Evolutionary conservation across 164 flowering plant genomes (phyloP), one percentile per base, ranked within the genome.

Genomic region (Cinnamomum chago): DNA sequence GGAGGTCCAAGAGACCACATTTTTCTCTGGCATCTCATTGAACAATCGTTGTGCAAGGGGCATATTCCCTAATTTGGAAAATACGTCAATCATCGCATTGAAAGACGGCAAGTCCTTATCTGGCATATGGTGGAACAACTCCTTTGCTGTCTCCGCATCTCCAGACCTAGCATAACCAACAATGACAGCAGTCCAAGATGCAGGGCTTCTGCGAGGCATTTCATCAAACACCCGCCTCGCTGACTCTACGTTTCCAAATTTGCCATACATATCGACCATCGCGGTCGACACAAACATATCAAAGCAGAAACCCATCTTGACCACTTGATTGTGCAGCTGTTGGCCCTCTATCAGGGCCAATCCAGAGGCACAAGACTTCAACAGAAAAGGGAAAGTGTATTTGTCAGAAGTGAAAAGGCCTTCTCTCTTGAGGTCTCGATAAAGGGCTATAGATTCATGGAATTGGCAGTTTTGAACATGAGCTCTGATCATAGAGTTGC

Each of bases 1-100:
- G 67, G 80, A 87, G 23, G 92, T 93, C 96, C 94, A 93, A 11
- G 92, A 84, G 13, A 93, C 82, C 78, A 91, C 89, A 83, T 84
- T 90, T 80, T 74, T 88, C 67, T 75, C 88, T 0, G 82, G 79
- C 89, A 88, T 89, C 74, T 80, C 83, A 66, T 83, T 78, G 73
- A 93, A 90, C 80, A 92, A 76, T 65, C 75, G 70, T 64, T 79
- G 76, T 33, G 94, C 95, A 2, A 76, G 76, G 4, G 47, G 80
- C 89, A 91, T 73, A 50, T 87, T 87, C 20, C 93, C 96, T 62
- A 70, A 70, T 40, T 92, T 92, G 25, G 85, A 87, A 79, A 79
- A 86, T 1, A 84, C 89, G 82, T 89, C 92, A 60, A 90, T 76
- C 92, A 92, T 85, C 11, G 84, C 85, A 77, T 91, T 93, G 76